Evolutionary conservation across 2,329 filamentous ascomycete species (phyloP).

Genomic region (Trichoderma sp.): DNA sequence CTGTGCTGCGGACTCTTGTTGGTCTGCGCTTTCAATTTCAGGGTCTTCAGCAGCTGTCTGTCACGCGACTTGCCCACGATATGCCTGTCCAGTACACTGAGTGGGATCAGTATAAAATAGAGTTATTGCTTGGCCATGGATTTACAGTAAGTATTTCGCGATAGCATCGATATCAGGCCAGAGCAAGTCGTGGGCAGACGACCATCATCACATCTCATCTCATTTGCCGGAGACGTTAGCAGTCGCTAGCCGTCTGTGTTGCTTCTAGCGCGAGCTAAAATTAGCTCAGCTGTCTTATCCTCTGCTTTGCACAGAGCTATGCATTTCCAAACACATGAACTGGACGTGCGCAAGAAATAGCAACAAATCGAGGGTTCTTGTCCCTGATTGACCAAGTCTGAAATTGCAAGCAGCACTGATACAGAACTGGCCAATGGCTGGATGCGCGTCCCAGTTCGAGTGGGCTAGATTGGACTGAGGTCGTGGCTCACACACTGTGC

Average conservation of each 20-base stretch:
- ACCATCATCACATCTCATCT: not conserved
- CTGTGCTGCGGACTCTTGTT: not conserved
- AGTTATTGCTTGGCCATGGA: not conserved
- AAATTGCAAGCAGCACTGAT: not conserved
- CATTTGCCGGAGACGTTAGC: not conserved
- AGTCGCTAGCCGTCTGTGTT: not conserved
- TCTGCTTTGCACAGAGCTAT: not conserved
- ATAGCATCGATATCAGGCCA: not conserved
- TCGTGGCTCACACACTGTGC: not conserved
- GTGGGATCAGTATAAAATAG: not conserved
- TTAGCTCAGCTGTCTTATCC: constrained; percentile 1
- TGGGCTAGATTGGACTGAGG: not conserved
- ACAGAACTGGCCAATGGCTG: not conserved
- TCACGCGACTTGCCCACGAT: not conserved
- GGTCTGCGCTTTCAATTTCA: not conserved
- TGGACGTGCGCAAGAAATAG: not conserved
- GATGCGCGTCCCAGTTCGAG: not conserved
- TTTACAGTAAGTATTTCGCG: not conserved
- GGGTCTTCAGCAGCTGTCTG: not conserved
- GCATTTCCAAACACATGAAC: not conserved
- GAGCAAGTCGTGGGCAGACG: not conserved
- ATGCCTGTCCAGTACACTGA: not conserved
- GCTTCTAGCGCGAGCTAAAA: constrained; percentile 14
- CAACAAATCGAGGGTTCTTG: not conserved
- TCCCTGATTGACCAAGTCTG: not conserved